These are phyloP conservation scores for Brassica cretica DNA, from an alignment of 345 rosid genomes.

Conservation along the genomic window DNA sequence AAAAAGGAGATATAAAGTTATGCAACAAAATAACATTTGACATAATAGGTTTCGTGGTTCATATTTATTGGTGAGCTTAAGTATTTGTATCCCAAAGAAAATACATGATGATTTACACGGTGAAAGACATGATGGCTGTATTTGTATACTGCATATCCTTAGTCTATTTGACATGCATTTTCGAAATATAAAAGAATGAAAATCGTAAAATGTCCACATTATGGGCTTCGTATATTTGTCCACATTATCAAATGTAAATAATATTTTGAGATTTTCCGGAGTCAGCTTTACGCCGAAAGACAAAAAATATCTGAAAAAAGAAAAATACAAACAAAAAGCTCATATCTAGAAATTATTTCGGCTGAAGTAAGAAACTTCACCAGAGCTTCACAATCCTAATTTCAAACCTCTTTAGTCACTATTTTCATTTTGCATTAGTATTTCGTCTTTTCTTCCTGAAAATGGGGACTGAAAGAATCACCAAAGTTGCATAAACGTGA, in stretches of 20 bases:
- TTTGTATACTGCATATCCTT: too few relatives aligned
- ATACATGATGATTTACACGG: too few relatives aligned
- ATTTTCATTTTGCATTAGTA: not conserved
- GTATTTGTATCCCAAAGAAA: too few relatives aligned
- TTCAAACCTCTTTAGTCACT: not conserved
- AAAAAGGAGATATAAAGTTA: too few relatives aligned
- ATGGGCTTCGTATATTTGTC: not conserved
- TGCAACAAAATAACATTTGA: too few relatives aligned
- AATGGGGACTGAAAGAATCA: conserved; percentile 3
- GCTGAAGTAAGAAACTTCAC: not conserved
- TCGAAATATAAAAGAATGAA: too few relatives aligned
- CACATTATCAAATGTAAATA: not conserved
- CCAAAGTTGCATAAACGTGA: not conserved
- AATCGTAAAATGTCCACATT: too few relatives aligned
- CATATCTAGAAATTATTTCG: not conserved
- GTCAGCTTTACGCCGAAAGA: not conserved
- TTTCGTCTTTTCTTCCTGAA: conserved; percentile 1
- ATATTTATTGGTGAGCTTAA: too few relatives aligned
- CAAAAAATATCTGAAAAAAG: not conserved
- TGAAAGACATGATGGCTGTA: too few relatives aligned
- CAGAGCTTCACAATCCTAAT: not conserved
- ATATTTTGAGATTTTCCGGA: not conserved
- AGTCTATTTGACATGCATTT: too few relatives aligned
- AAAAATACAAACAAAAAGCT: not conserved
- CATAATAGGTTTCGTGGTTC: too few relatives aligned